Evolutionary conservation across 108 stramenopile species (phyloP).

Genomic region (Skeletonema menzelii): DNA sequence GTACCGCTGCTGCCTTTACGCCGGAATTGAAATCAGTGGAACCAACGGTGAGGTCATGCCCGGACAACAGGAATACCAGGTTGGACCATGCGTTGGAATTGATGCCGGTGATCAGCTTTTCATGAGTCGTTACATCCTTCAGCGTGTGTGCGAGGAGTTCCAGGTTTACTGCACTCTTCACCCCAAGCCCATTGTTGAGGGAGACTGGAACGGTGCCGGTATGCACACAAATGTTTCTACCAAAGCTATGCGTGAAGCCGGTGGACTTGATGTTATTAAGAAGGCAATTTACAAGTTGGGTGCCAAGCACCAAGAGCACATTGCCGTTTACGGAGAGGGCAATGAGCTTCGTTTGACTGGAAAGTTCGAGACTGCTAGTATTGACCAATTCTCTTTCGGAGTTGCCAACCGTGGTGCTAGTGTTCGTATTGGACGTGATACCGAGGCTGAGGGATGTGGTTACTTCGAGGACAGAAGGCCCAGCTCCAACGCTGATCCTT

Average conservation of each 20-base stretch:
- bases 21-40: constrained; percentile 93
- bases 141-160: constrained; percentile 97
- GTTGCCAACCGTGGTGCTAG: constrained; percentile 98
- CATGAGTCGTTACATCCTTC: constrained; percentile 96
- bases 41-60: constrained; percentile 99
- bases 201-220: constrained; percentile 99
- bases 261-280: constrained; percentile 93
- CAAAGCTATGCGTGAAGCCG: constrained; percentile 93
- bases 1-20: constrained; percentile 96
- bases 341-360: constrained; percentile 98
- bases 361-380: constrained; percentile 93
- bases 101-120: constrained; percentile 97
- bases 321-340: constrained; percentile 96
- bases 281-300: constrained; percentile 96
- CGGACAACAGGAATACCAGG: constrained; percentile 98
- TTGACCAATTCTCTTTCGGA: constrained; percentile 92
- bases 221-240: constrained; percentile 99
- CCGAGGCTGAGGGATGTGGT: constrained; percentile 88
- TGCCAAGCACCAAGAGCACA: constrained; percentile 94
- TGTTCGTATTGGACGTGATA: constrained; percentile 94
- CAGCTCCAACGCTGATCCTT: constrained; percentile 97
- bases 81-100: constrained; percentile 98
- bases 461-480: constrained; percentile 99
- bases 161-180: constrained; percentile 95
- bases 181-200: constrained; percentile 97